Percentiles rank a stretch among this genome's conserved stretches.
Conservation (phyloP, 257 asterid species). For the Salvia rosmarinus region DNA sequence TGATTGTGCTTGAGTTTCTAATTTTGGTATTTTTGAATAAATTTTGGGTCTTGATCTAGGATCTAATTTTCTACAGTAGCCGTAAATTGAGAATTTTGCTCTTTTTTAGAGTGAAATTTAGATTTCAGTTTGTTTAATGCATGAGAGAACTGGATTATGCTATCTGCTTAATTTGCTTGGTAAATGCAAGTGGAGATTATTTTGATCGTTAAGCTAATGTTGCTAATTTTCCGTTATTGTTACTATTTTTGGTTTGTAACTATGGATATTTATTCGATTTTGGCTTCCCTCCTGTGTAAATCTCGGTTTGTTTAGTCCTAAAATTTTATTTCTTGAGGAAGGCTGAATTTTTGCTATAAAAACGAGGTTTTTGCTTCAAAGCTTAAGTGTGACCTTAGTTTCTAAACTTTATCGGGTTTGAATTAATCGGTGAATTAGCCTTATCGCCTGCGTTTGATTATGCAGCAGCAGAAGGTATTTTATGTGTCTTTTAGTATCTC, state of each 20-base stretch:
- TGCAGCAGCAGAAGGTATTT: slow-evolving; percentile 8
- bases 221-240: slow-evolving; percentile 16
- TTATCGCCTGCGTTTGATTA: slow-evolving; percentile 9
- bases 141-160: background rate
- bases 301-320: slow-evolving; percentile 2
- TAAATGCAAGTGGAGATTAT: slow-evolving; percentile 6
- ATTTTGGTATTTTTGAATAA: background rate
- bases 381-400: slow-evolving; percentile 1
- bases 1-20: slow-evolving; percentile 5
- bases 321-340: background rate
- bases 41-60: slow-evolving; percentile 30
- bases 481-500: slow-evolving; percentile 4
- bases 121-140: slow-evolving; percentile 27
- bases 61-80: slow-evolving; percentile 16
- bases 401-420: background rate
- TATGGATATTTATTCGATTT: background rate
- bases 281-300: slow-evolving; percentile 10
- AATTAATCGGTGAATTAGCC: slow-evolving; percentile 13
- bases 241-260: background rate
- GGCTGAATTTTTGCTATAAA: slow-evolving; percentile 16
- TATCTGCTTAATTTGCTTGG: slow-evolving; percentile 21
- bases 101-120: slow-evolving; percentile 2
- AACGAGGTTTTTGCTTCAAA: slow-evolving; percentile 7
- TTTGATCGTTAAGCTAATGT: slow-evolving; percentile 9
- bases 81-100: background rate